Evolutionary conservation across 495 filamentous ascomycete species (phyloP).

Genomic region (Penicillium atrosanguineum): DNA sequence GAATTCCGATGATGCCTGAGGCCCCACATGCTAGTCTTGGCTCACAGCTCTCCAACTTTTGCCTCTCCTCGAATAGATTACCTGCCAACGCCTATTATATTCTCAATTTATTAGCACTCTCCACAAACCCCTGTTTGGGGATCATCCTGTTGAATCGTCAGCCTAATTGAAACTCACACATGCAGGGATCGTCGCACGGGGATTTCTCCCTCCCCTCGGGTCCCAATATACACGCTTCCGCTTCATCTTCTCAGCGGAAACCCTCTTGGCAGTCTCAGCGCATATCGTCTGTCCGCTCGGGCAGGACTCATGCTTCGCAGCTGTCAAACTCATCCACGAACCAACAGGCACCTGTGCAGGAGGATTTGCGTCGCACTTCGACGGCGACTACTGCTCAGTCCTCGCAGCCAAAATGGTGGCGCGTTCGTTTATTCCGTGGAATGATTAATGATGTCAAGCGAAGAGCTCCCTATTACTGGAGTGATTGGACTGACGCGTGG

Average conservation of each 20-base stretch:
- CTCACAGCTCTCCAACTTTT: constrained; percentile 14
- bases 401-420: constrained; percentile 54
- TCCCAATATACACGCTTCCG: constrained; percentile 27
- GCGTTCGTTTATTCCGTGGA: constrained; percentile 54
- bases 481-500: constrained; percentile 82
- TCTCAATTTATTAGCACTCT: not conserved
- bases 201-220: constrained; percentile 21
- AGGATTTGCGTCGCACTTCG: constrained; percentile 10
- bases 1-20: constrained; percentile 12
- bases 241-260: constrained; percentile 28
- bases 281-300: constrained; percentile 19
- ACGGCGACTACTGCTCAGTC: constrained; percentile 13
- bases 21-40: constrained; percentile 16
- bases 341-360: constrained; percentile 8
- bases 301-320: constrained; percentile 12
- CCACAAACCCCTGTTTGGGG: not conserved
- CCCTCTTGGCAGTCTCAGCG: constrained; percentile 33
- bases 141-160: not conserved
- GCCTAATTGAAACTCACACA: not conserved
- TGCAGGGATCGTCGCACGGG: constrained; percentile 22
- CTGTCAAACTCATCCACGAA: constrained; percentile 12
- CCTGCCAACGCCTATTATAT: not conserved
- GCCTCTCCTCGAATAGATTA: constrained; percentile 9
- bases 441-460: constrained; percentile 75
- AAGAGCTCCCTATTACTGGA: constrained; percentile 69